phyloP scores from a whole-genome alignment of 2,329 filamentous ascomycete genomes.

The Calonectria naviculata region DNA sequence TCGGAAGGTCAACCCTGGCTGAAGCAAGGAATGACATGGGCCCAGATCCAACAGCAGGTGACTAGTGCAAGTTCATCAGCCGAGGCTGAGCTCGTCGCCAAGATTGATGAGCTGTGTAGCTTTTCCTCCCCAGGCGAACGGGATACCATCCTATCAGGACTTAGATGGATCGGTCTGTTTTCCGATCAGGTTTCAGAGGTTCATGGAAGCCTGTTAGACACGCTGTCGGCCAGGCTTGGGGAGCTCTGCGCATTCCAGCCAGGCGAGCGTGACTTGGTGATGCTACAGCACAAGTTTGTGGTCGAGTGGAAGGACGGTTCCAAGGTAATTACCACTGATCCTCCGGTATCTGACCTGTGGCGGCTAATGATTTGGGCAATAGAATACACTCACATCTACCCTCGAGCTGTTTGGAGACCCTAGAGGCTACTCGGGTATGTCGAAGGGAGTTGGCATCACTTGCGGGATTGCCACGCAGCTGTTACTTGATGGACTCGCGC shows the following conservation, averaged over 20 bases:
- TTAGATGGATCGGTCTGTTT: not conserved
- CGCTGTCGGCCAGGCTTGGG: not conserved
- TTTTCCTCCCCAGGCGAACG: slow-evolving; percentile 69
- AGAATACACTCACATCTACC: not conserved
- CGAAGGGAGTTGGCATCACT: not conserved
- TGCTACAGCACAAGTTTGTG: not conserved
- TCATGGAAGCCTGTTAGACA: not conserved
- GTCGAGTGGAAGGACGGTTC: not conserved
- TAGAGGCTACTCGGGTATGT: not conserved
- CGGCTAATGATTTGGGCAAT: not conserved
- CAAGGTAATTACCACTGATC: not conserved
- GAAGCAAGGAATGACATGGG: slow-evolving; percentile 34
- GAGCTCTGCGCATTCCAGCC: not conserved
- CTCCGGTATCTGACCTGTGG: too few relatives aligned
- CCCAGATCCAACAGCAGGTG: slow-evolving; percentile 35
- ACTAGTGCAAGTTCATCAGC: slow-evolving; percentile 19
- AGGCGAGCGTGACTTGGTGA: not conserved
- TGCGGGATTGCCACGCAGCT: not conserved
- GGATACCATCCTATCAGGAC: not conserved
- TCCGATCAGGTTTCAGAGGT: not conserved
- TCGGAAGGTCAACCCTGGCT: slow-evolving; percentile 29
- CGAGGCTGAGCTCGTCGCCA: slow-evolving; percentile 64
- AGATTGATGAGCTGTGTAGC: slow-evolving; percentile 69
- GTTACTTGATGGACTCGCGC: not conserved
- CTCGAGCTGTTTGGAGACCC: not conserved